phyloP scores from a whole-genome alignment of 441 rosid genomes.

The Erysimum cheiri region DNA sequence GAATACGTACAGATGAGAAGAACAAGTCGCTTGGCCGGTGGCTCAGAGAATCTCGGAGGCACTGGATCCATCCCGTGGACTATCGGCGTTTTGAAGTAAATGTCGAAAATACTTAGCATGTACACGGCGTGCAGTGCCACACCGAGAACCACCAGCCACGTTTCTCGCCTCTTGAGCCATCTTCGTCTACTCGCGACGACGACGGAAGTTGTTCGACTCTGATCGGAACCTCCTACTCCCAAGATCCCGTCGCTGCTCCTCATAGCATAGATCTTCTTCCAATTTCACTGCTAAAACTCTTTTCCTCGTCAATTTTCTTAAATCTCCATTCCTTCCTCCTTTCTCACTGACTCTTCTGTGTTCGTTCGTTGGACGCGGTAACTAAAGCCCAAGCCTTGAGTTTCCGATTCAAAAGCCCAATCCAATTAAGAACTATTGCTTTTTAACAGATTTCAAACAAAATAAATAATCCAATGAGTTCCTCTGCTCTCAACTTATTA shows the following conservation, averaged over 20 bases:
- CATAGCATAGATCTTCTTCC: slow-evolving; percentile 43
- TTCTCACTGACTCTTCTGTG: background rate
- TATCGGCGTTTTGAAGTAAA: slow-evolving; percentile 96
- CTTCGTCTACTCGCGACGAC: slow-evolving; percentile 41
- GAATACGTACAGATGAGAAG: slow-evolving; percentile 72
- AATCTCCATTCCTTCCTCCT: background rate
- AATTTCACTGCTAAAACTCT: background rate
- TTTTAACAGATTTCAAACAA: background rate
- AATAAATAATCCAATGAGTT: slow-evolving; percentile 18
- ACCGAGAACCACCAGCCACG: slow-evolving; percentile 85
- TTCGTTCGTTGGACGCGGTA: background rate
- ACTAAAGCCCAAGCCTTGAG: slow-evolving; percentile 24
- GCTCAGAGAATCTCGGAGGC: slow-evolving; percentile 71
- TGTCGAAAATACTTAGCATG: slow-evolving; percentile 95
- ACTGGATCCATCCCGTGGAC: slow-evolving; percentile 96
- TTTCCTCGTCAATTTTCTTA: background rate
- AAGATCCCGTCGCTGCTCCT: slow-evolving; percentile 71
- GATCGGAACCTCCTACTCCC: slow-evolving; percentile 53
- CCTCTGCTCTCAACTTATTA: slow-evolving; percentile 29
- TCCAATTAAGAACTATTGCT: background rate
- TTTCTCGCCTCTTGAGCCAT: slow-evolving; percentile 77
- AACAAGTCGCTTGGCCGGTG: slow-evolving; percentile 93
- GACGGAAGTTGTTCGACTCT: slow-evolving; percentile 32
- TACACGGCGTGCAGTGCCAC: slow-evolving; percentile 86
- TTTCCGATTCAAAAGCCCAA: slow-evolving; percentile 8